These are phyloP conservation scores for Sugiyamaella marilandica DNA, from an alignment of 805 yeast species.

Conservation along the genomic window DNA sequence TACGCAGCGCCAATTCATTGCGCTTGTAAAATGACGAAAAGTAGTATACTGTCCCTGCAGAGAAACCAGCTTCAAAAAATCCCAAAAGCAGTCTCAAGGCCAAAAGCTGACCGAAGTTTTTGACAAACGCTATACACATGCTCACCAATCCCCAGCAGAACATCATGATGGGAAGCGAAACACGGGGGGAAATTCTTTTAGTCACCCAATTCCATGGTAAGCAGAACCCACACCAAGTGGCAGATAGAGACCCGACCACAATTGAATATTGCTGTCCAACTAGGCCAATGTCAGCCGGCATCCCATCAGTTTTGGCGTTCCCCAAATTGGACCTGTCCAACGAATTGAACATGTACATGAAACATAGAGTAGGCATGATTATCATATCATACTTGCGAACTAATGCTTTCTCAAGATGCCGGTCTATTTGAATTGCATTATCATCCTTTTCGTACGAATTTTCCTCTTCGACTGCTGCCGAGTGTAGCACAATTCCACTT, in stretches of 20 bases:
- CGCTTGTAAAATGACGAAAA: constrained; percentile 38
- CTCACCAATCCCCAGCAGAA: constrained; percentile 37
- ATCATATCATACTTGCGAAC: constrained; percentile 57
- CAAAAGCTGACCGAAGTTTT: constrained; percentile 51
- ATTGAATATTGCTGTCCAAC: constrained; percentile 55
- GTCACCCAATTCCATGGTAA: constrained; percentile 36
- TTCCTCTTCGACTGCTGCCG: neutral
- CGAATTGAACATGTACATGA: constrained; percentile 70
- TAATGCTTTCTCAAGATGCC: neutral
- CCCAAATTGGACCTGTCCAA: constrained; percentile 79
- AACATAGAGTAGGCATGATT: constrained; percentile 71
- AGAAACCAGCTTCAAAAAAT: constrained; percentile 51
- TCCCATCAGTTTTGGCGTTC: constrained; percentile 69
- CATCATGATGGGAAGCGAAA: constrained; percentile 37
- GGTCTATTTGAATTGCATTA: neutral
- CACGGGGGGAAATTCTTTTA: constrained; percentile 33
- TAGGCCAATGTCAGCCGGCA: constrained; percentile 51
- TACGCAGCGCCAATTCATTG: constrained; percentile 35
- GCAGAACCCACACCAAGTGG: constrained; percentile 50
- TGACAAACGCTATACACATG: constrained; percentile 33
- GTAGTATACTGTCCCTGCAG: constrained; percentile 39
- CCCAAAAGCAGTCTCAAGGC: constrained; percentile 64
- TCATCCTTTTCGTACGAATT: neutral
- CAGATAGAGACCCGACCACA: constrained; percentile 70
- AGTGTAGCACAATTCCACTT: neutral